Conservation (phyloP, 805 yeast genomes). For the Monosporozyma servazzii region DNA sequence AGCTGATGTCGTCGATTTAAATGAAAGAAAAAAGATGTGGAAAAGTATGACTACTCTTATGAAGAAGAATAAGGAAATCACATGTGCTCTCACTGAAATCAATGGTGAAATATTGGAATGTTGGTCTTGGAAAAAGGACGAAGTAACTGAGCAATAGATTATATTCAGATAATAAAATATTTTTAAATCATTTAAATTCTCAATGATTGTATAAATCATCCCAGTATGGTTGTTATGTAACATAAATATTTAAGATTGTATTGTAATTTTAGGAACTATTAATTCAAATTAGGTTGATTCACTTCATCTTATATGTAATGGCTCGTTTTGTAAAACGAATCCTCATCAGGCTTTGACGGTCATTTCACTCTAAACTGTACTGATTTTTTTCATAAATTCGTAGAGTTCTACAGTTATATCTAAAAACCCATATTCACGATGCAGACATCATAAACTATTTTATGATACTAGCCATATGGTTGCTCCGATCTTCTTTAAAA, state of each 20-base stretch:
- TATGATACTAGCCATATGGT: too few relatives aligned
- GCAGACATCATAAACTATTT: too few relatives aligned
- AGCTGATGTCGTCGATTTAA: slow-evolving; percentile 17
- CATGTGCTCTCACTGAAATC: slow-evolving; percentile 51
- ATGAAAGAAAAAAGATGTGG: slow-evolving; percentile 44
- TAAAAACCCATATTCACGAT: too few relatives aligned
- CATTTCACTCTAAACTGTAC: too few relatives aligned
- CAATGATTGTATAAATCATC: not conserved
- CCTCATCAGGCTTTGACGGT: too few relatives aligned
- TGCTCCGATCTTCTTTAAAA: too few relatives aligned
- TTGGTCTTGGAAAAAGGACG: slow-evolving; percentile 60
- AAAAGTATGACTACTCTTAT: slow-evolving; percentile 41
- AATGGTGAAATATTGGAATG: slow-evolving; percentile 78
- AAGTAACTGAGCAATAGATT: not conserved
- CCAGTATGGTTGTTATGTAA: not conserved
- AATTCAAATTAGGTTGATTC: not conserved
- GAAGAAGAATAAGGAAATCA: slow-evolving; percentile 46
- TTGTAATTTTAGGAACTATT: not conserved
- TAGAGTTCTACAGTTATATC: too few relatives aligned
- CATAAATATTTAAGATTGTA: not conserved
- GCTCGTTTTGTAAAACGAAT: too few relatives aligned
- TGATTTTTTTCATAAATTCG: too few relatives aligned
- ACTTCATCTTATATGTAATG: not conserved
- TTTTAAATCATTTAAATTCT: not conserved
- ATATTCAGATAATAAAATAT: not conserved